Percentiles rank a stretch among this genome's conserved stretches.
Evolutionary conservation across 2,329 filamentous ascomycete species (phyloP).

Genomic region (Aureobasidium zeae): DNA sequence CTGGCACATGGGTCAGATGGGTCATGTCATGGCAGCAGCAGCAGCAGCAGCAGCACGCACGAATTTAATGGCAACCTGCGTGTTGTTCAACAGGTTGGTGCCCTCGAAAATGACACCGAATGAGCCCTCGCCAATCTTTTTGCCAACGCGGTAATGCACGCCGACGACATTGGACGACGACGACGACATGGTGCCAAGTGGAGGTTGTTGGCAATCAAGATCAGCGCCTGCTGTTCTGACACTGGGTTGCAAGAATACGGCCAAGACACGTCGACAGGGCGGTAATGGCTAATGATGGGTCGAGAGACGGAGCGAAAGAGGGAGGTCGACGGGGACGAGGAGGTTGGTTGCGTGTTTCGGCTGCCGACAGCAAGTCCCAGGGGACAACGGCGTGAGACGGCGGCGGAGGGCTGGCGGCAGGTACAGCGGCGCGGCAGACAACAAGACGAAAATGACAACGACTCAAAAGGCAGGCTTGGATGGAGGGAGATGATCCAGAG

Average conservation of each 20-base stretch:
- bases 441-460: slow-evolving; percentile 2
- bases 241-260: neutral
- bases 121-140: slow-evolving; percentile 98
- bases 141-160: slow-evolving; percentile 96
- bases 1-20: slow-evolving; percentile 39
- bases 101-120: slow-evolving; percentile 98
- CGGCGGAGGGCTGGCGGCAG: slow-evolving; percentile 2
- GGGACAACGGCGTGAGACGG: slow-evolving; percentile 9
- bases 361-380: neutral
- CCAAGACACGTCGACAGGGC: slow-evolving; percentile 1
- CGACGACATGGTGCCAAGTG: slow-evolving; percentile 15
- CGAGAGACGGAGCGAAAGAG: neutral
- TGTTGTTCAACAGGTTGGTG: slow-evolving; percentile 96
- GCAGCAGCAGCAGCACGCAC: slow-evolving; percentile 45
- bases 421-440: neutral
- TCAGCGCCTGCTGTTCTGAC: neutral
- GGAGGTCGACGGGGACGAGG: neutral
- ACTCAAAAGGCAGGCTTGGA: neutral
- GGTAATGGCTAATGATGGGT: neutral
- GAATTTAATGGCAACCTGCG: slow-evolving; percentile 99
- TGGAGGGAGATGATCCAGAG: too few species aligned
- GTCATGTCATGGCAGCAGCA: neutral
- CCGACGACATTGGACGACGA: slow-evolving; percentile 79
- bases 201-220: too few species aligned
- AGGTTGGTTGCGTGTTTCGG: slow-evolving; percentile 11